Evolutionary conservation across 331 rosid genomes (phyloP), one percentile per base, ranked within the genome.

Genomic region (Quercus tomentella): DNA sequence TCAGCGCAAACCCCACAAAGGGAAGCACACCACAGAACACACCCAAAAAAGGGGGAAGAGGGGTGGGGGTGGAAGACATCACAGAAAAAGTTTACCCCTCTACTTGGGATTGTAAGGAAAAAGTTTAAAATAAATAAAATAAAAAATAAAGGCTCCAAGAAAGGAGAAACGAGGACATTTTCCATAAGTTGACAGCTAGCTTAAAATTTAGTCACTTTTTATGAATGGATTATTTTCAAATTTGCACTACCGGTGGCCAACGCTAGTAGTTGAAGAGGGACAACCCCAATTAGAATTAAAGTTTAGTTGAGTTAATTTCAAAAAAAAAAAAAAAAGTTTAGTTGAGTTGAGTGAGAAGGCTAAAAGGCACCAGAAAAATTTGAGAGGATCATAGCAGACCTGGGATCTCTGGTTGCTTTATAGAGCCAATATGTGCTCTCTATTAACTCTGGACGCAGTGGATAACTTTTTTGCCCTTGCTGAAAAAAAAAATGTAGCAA

Each of bases 401-500:
- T 92, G 70, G 97, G 89, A 91, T 95, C 91, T 87, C 97, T 85
- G 77, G 98, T 95, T 68, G 98, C 98, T 83, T 95, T 95, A 84
- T 91, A 95, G 73, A 95, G 97, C 98, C 97, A 95, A 83, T 92
- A 95, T 6, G 98, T 95, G 93, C 98, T 95, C 89, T 95, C 98
- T 56, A 95, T 92, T 82, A 95, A 82, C 88, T 92, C 98, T 12
- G 98, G 98, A 84, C 97, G 93, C 75, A 95, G 76, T 0, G 98
- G 98, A 77, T 95, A 95, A 83, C 98, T 92, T 85, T 87, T 90
- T 83, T 95, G 98, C 73, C 97, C 98, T 76, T 89, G 86, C 98
- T 95, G 87, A 75, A 70, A 84, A 84, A 9, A 41, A 20, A 74
- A 15, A 74, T 16, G n/a, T 56, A 73, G 52, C 58, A 55, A 18